phyloP scores from a whole-genome alignment of 257 asterid species.

The Leptodermis oblonga region DNA sequence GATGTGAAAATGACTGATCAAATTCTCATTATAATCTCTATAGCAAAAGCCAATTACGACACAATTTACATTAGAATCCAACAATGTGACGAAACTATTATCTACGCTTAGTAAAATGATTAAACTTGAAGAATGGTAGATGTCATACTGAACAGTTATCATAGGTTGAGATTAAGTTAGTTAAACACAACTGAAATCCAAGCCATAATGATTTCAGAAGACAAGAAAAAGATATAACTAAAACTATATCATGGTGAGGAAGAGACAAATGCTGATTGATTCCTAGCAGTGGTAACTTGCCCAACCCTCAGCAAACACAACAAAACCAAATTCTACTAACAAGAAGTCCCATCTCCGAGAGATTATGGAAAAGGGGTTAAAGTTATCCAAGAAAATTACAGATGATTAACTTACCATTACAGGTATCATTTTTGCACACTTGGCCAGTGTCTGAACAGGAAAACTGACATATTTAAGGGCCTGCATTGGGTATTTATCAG shows the following conservation, averaged over 20 bases:
- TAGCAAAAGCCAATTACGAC: neutral
- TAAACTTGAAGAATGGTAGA: neutral
- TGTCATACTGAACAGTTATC: neutral
- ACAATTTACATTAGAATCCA: neutral
- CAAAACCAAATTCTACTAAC: neutral
- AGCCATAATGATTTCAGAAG: neutral
- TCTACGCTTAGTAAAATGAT: neutral
- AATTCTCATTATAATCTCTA: neutral
- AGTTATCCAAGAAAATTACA: constrained; percentile 8
- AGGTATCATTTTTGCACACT: constrained; percentile 99
- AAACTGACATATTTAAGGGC: constrained; percentile 98
- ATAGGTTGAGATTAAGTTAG: neutral
- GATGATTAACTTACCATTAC: constrained; percentile 77
- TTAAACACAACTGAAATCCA: neutral
- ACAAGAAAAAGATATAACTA: neutral
- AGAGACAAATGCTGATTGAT: neutral
- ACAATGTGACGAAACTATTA: neutral
- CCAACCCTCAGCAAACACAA: neutral
- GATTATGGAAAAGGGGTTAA: neutral
- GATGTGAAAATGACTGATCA: neutral
- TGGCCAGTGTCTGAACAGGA: constrained; percentile 95
- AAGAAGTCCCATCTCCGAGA: neutral
- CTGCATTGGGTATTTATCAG: constrained; percentile 43
- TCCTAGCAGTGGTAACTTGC: neutral
- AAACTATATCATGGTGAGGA: neutral